Percentiles rank a stretch among this genome's conserved stretches.
Evolutionary conservation across 1,284 basidiomycete species (phyloP).

Genomic region (Naganishia sp.): DNA sequence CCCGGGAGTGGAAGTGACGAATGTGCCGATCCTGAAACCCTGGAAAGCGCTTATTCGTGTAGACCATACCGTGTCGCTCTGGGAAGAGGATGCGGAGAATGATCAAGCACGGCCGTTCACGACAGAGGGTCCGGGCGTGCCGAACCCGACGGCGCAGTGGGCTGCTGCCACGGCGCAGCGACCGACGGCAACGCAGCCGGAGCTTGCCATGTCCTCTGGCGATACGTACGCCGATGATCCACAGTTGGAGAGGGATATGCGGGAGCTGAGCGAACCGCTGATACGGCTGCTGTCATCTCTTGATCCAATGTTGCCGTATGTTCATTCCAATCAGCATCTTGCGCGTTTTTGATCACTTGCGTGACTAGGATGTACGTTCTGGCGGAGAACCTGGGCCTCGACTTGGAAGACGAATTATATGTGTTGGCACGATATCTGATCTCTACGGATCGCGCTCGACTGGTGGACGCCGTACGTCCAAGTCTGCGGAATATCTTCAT

Average conservation of each 20-base stretch:
- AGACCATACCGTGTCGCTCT: conserved; percentile 18
- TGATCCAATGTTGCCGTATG: conserved; percentile 58
- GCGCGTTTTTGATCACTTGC: neutral
- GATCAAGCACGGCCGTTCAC: conserved; percentile 1
- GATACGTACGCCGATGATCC: conserved; percentile 23
- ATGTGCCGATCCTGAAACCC: conserved; percentile 61
- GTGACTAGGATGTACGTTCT: conserved; percentile 74
- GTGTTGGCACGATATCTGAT: conserved; percentile 87
- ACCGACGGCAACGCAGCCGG: conserved; percentile 9
- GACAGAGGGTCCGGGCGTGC: neutral
- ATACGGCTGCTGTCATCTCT: conserved; percentile 65
- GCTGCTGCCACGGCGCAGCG: neutral
- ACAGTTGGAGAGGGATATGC: conserved; percentile 33
- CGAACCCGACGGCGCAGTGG: conserved; percentile 55
- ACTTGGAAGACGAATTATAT: conserved; percentile 80
- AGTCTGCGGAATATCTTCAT: conserved; percentile 81
- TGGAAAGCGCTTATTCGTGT: conserved; percentile 88
- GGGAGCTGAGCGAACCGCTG: conserved; percentile 58
- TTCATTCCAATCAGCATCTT: conserved; percentile 13
- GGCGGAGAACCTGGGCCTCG: conserved; percentile 78
- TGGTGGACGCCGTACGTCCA: conserved; percentile 81
- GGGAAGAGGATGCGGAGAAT: conserved; percentile 39
- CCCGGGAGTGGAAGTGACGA: conserved; percentile 33
- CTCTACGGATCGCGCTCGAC: conserved; percentile 81
- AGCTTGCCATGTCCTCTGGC: conserved; percentile 25